phyloP scores from a whole-genome alignment of 2,329 filamentous ascomycete species.

The Cercospora sp. region DNA sequence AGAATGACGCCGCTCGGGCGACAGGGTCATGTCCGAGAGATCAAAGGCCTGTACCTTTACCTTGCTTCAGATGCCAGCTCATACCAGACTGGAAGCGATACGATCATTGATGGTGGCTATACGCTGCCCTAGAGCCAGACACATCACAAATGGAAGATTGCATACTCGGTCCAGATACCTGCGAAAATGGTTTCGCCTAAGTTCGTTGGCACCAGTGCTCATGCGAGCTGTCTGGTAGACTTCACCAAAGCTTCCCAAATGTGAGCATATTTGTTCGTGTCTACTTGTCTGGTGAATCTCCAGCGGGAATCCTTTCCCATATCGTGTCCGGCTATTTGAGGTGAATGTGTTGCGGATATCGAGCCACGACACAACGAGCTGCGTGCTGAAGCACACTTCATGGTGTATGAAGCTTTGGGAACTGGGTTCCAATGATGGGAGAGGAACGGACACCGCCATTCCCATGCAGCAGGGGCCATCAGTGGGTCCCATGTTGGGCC shows the following conservation, averaged over 20 bases:
- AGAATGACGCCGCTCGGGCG: slow-evolving; percentile 54
- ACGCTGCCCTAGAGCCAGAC: slow-evolving; percentile 33
- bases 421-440: not conserved
- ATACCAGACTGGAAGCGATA: slow-evolving; percentile 39
- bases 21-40: slow-evolving; percentile 37
- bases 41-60: slow-evolving; percentile 39
- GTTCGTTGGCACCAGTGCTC: not conserved
- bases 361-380: not conserved
- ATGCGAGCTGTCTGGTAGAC: not conserved
- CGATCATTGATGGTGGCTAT: slow-evolving; percentile 40
- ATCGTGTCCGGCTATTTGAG: not conserved
- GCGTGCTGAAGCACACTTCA: not conserved
- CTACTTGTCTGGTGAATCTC: not conserved
- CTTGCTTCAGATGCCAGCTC: slow-evolving; percentile 38
- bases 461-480: not conserved
- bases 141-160: not conserved
- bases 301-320: not conserved
- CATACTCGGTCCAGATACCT: not conserved
- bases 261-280: not conserved
- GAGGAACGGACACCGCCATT: not conserved
- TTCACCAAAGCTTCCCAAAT: not conserved
- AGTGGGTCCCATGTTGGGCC: not conserved
- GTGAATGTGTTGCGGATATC: not conserved
- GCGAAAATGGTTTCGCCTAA: not conserved
- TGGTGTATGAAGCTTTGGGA: not conserved